Conservation (phyloP, 129 eudicot species). For the Flaveria trinervia region DNA sequence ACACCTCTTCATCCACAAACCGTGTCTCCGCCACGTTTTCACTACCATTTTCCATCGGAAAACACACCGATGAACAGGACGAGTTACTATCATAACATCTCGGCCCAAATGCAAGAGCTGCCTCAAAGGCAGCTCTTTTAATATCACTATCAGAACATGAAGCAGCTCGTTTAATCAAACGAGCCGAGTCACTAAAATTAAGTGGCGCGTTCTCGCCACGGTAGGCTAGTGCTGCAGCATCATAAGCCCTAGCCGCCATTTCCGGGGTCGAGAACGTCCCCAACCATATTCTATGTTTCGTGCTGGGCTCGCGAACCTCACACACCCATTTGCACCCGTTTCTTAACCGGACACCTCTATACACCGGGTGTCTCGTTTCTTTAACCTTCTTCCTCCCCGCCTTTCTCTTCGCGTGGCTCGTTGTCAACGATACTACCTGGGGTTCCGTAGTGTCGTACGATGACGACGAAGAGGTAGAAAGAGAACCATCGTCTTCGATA, state of each 20-base stretch:
- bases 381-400: conserved; percentile 41
- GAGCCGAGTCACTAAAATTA: conserved; percentile 36
- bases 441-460: conserved; percentile 1
- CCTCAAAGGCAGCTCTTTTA: conserved; percentile 35
- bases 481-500: conserved; percentile 30
- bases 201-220: conserved; percentile 41
- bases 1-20: conserved; percentile 33
- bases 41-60: neutral
- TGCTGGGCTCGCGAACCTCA: conserved; percentile 46
- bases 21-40: neutral
- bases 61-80: neutral
- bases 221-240: conserved; percentile 41
- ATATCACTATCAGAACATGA: conserved; percentile 38
- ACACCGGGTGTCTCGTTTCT: conserved; percentile 46
- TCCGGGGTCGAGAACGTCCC: conserved; percentile 52
- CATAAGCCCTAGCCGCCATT: conserved; percentile 54
- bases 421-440: neutral
- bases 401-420: conserved; percentile 13
- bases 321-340: conserved; percentile 47
- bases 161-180: conserved; percentile 30
- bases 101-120: conserved; percentile 20
- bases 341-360: conserved; percentile 42
- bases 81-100: neutral
- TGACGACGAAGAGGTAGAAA: conserved; percentile 32
- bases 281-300: conserved; percentile 47